Evolutionary conservation across 2,329 filamentous ascomycete genomes (phyloP).

Genomic region (Colletotrichum nymphaeae): DNA sequence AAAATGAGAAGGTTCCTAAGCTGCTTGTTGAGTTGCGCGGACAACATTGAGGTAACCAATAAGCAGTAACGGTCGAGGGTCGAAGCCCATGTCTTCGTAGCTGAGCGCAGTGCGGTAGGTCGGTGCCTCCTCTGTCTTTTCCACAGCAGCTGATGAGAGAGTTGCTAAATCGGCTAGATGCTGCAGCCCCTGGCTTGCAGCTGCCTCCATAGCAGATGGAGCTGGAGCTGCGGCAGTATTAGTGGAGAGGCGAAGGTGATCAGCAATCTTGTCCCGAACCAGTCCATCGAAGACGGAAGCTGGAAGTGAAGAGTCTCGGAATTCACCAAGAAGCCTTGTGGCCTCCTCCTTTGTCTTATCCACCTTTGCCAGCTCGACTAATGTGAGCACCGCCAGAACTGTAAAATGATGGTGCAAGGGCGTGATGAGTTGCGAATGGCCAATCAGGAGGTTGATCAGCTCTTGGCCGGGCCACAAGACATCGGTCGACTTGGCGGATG

Average conservation of each 20-base stretch:
- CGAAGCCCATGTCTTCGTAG: conserved; percentile 56
- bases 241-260: conserved; percentile 47
- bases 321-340: conserved; percentile 62
- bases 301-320: conserved; percentile 61
- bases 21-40: conserved; percentile 27
- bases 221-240: conserved; percentile 42
- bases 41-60: conserved; percentile 49
- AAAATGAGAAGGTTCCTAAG: conserved; percentile 14
- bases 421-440: conserved; percentile 65
- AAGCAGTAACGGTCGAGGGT: conserved; percentile 50
- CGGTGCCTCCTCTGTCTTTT: conserved; percentile 40
- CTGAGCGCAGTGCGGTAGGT: conserved; percentile 40
- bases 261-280: conserved; percentile 63
- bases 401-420: conserved; percentile 77
- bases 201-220: conserved; percentile 51
- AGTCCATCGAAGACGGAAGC: conserved; percentile 66
- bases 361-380: conserved; percentile 68
- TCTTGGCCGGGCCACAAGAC: conserved; percentile 71
- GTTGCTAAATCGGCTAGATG: conserved; percentile 69
- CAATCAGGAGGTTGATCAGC: conserved; percentile 67
- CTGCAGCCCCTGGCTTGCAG: conserved; percentile 67
- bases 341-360: conserved; percentile 69
- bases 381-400: conserved; percentile 67
- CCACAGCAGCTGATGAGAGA: conserved; percentile 33
- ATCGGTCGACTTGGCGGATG: conserved; percentile 65